Evolutionary conservation across 2,329 filamentous ascomycete genomes (phyloP), one percentile per base, ranked within the genome.

Genomic region (Colletotrichum sp.): DNA sequence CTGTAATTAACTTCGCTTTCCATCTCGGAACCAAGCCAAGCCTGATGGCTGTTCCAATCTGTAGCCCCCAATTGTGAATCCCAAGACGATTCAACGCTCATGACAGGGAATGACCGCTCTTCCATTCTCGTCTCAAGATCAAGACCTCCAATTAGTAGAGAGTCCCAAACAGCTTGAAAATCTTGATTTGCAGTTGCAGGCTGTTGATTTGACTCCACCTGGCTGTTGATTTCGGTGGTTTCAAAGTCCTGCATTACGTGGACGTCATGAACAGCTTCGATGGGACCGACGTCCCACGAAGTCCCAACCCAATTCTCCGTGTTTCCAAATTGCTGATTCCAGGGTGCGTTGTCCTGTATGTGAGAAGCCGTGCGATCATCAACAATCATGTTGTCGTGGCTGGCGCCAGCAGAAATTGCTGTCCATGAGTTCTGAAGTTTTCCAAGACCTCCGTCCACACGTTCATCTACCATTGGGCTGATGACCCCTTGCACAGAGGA

Each of bases 61-160:
- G 12, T n/a, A 1, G 5, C 4, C 7, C 21, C 18, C 2, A 52
- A 24, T 3, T n/a, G 21, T 6, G 13, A 9, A 52, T 24, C 2
- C 30, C 38, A 43, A 5, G 16, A 2, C 4, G 38, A 43, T 0
- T 43, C 36, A n/a, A 43, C 16, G 6, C 0, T 18, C 36, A 43
- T 18, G 16, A 0, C 8, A 8, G 5, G 36, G 5, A 43, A 43
- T 5, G 3, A 1, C 1, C 3, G 16, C 0, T 43, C 4, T 9
- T 9, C 16, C 16, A 43, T 43, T 3, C 2, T 43, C 36, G 10
- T 3, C 2, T n/a, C 16, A 1, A 10, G 1, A 18, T n/a, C 36
- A 43, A 18, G 1, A 1, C 7, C 16, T 8, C 0, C 36, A 0
- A 18, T 38, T 1, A 1, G 15, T 4, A 18, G 7, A 38, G 36